Evolutionary conservation across 2,329 filamentous ascomycete species (phyloP), one percentile per base, ranked within the genome.

Genomic region (Trichophyton verrucosum): DNA sequence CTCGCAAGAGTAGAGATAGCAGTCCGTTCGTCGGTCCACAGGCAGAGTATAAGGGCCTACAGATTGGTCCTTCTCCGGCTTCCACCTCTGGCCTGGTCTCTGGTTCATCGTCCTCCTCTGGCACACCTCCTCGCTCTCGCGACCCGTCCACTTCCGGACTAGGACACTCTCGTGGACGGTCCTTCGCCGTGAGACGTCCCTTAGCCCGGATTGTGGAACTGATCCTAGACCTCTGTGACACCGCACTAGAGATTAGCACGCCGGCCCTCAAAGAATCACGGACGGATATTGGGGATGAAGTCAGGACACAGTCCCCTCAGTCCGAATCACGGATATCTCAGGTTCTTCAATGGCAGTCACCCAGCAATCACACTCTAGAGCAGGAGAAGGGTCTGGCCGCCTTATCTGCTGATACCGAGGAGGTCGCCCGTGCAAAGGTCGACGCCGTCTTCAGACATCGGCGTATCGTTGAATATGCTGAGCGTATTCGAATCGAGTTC

Each of bases 341-440:
- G 73, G 91, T 99, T 4, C 74, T 95, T 66, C 91, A 96, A 71
- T 99, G 95, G 94, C 91, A 96, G 69, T 96, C 92, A 3, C 94
- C 94, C 0, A 91, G 89, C 68, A 88, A 87, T 57, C 92, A 92
- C 68, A 94, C 91, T 0, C 76, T 96, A 15, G 94, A 99, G 64
- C 91, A 96, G 71, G 92, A 97, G 71, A 89, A 95, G 69, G 94
- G 94, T 0, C 78, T 99, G 24, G 87, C 90, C 42, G 74, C 91
- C 27, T 77, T 99, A n/a, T 96, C 91, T 71, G 82, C 88, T 13
- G 94, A 99, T 70, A 97, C 91, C 0, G 90, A 94, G 71, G 86
- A 82, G 68, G 82, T 90, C 44, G 88, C 91, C 27, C 89, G 86
- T 68, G 83, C 87, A 51, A 99, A 99, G 72, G 89, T 97, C 1